Conservation (phyloP, 2,329 filamentous ascomycete species). For the Albophoma yamanashiensis region DNA sequence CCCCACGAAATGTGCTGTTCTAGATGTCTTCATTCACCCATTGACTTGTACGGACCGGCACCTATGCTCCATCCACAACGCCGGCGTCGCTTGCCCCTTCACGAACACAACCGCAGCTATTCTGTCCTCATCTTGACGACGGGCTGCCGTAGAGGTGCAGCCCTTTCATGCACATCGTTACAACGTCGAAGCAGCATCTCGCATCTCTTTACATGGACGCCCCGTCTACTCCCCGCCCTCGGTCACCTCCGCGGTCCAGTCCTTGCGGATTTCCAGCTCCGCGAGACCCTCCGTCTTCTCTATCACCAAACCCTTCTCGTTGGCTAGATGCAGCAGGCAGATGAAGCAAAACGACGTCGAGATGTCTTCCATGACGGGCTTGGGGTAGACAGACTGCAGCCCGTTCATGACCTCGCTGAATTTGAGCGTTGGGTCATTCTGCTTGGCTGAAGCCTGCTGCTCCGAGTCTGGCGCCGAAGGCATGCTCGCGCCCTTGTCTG, state of each 20-base stretch:
- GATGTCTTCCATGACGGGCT: constrained; percentile 81
- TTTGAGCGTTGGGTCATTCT: constrained; percentile 50
- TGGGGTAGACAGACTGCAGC: constrained; percentile 75
- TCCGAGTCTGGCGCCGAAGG: constrained; percentile 18
- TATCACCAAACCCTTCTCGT: constrained; percentile 81
- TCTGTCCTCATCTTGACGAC: neutral
- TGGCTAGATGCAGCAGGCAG: constrained; percentile 79
- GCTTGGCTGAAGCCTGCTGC: constrained; percentile 17
- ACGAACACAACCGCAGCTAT: neutral
- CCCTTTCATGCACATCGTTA: neutral
- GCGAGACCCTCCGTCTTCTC: constrained; percentile 48
- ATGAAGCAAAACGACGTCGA: constrained; percentile 93
- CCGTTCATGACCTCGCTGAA: constrained; percentile 92
- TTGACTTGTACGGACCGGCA: neutral
- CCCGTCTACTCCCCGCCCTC: constrained; percentile 24
- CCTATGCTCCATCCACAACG: neutral
- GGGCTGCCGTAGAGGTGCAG: neutral
- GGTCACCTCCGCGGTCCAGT: constrained; percentile 48
- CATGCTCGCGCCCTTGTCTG: constrained; percentile 2
- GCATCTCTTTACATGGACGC: neutral
- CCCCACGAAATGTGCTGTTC: neutral
- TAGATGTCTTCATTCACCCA: neutral
- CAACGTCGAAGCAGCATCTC: neutral
- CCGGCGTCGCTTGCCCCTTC: neutral
- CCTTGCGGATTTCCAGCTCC: constrained; percentile 51